A percentile compares a stretch with the other conserved stretches of the same genome.
Evolutionary conservation across 441 rosid species (phyloP).

Genomic region (Arabidopsis hybrid): DNA sequence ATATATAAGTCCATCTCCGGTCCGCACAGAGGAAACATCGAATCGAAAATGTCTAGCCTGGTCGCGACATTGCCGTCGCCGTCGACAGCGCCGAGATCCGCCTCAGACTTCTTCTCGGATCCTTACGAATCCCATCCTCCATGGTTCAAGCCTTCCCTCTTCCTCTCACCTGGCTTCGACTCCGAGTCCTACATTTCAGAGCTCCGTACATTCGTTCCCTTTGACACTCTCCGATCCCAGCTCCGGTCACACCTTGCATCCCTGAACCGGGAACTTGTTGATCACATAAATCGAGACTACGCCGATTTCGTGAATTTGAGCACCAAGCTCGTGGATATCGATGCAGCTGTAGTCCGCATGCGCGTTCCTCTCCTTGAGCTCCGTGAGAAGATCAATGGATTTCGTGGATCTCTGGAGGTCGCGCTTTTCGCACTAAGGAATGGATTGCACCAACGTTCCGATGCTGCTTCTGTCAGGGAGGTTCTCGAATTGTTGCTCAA

Average conservation of each 20-base stretch:
- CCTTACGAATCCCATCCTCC: conserved; percentile 86
- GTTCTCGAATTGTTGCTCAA: conserved; percentile 82
- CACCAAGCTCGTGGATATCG: conserved; percentile 95
- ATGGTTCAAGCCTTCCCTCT: conserved; percentile 93
- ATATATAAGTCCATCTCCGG: neutral
- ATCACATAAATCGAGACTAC: conserved; percentile 95
- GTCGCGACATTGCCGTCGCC: conserved; percentile 57
- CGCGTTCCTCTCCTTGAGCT: conserved; percentile 90
- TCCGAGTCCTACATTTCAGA: conserved; percentile 90
- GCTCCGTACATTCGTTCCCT: conserved; percentile 95
- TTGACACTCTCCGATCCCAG: conserved; percentile 92
- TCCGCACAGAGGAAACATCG: conserved; percentile 6
- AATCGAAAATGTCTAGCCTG: conserved; percentile 59
- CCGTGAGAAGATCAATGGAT: conserved; percentile 87
- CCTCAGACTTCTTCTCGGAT: conserved; percentile 86
- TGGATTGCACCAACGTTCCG: conserved; percentile 92
- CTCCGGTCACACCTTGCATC: conserved; percentile 82
- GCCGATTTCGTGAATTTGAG: conserved; percentile 91
- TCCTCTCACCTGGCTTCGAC: conserved; percentile 82
- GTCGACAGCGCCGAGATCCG: conserved; percentile 76
- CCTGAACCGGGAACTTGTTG: conserved; percentile 90
- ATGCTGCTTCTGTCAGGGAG: conserved; percentile 90
- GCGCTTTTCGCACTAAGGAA: conserved; percentile 70
- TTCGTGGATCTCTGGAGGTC: conserved; percentile 71
- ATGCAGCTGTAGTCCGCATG: conserved; percentile 86